Evolutionary conservation across 2,329 filamentous ascomycete species (phyloP), one percentile per base, ranked within the genome.

Genomic region (Xylogone sp.): DNA sequence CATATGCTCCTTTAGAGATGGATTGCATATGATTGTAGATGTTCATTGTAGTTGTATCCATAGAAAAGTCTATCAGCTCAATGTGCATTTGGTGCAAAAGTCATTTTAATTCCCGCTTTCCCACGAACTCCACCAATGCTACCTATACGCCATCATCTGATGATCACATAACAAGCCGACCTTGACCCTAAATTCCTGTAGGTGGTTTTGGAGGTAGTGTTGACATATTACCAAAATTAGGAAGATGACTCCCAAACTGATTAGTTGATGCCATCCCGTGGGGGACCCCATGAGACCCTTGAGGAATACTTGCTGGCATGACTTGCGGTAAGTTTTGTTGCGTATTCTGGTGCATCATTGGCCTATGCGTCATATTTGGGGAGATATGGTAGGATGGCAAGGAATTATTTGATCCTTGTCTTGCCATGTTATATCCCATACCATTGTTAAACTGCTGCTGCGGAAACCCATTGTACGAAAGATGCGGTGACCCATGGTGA

Each of bases 161-260:
- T 56, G 50, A 61, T 60, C 55, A 62, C 59, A 62, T 56, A 56
- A 60, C 51, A 50, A 42, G 34, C 54, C 50, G 46, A 49, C 46
- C 54, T 51, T 21, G 18, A 44, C 44, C 47, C 58, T 62, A 68
- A 60, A 64, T 57, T 47, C 63, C 63, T 45, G 76, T 74, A 42
- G 78, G 77, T 31, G 78, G 78, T 59, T 80, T 81, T 9, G 77
- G 72, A 45, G 78, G 78, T 43, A 82, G 67, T 47, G 77, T 76
- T 16, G 77, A 68, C 4, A 77, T 75, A 27, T 77, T 76, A 24
- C 77, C 78, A 66, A 76, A 81, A 57, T 80, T 80, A n/a, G 77
- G 75, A 49, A 81, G 76, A 57, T 73, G 75, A 61, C 71, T 77
- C 52, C 73, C 69, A 50, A 62, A 50, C 50, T 64, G 62, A 43